A percentile compares a stretch with the other conserved stretches of the same genome.
phyloP scores from a whole-genome alignment of 2,329 filamentous ascomycete genomes.

The Chaetomium olivaceum region DNA sequence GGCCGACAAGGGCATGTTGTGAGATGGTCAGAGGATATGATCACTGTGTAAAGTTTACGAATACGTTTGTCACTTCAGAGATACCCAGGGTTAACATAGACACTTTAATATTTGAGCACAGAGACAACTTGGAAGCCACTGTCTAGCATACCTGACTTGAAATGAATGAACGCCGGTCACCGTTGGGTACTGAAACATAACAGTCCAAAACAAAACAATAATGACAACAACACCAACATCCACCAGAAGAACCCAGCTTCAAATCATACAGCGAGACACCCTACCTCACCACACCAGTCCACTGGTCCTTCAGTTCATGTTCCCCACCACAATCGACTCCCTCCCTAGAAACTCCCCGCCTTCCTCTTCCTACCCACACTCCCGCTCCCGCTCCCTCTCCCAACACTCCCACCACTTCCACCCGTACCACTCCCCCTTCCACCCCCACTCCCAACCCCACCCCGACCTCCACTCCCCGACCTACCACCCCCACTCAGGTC shows the following conservation, averaged over 20 bases:
- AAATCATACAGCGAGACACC: neutral
- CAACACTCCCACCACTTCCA: neutral
- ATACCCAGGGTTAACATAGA: constrained; percentile 9
- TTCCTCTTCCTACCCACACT: neutral
- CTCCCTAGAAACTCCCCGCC: neutral
- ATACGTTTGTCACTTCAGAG: neutral
- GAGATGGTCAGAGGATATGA: neutral
- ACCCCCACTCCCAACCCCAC: neutral
- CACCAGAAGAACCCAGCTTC: neutral
- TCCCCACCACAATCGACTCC: neutral
- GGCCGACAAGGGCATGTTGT: neutral
- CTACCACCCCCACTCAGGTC: too few relatives aligned
- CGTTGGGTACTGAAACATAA: neutral
- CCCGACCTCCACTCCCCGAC: too few relatives aligned
- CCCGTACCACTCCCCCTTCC: too few relatives aligned
- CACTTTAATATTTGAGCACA: neutral
- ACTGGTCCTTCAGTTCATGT: too few relatives aligned
- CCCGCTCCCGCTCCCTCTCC: neutral
- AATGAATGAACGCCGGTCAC: neutral
- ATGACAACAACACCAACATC: neutral
- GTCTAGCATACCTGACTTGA: neutral
- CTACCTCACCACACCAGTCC: neutral
- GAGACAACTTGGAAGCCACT: neutral
- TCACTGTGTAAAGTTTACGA: neutral
- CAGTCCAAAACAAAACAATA: neutral